Evolutionary conservation across 495 filamentous ascomycete species (phyloP).

Genomic region (Hypoxylon trugodes): DNA sequence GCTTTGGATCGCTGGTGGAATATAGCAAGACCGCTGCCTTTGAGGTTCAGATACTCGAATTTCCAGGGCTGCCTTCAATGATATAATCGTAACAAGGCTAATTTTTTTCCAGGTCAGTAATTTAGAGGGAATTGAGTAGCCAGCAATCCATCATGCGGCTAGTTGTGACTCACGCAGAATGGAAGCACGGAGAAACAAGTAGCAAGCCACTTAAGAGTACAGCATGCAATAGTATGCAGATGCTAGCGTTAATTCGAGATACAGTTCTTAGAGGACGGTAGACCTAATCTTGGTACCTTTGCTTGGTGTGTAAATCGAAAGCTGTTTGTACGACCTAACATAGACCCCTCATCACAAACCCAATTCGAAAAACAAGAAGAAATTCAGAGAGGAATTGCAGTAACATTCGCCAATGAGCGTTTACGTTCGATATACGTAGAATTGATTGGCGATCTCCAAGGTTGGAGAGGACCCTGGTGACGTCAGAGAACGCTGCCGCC

Average conservation of each 20-base stretch:
- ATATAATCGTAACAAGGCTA: no score
- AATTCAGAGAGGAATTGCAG: neutral
- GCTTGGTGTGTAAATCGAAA: neutral
- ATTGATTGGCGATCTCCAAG: neutral
- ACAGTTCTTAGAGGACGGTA: neutral
- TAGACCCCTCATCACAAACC: no score
- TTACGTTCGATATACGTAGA: neutral
- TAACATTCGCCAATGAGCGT: slow-evolving; percentile 7
- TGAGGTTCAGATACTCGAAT: no score
- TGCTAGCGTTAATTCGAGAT: neutral
- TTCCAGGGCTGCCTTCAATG: no score
- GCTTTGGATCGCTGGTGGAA: no score
- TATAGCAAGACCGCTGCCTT: no score
- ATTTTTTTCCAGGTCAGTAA: no score
- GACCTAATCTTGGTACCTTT: neutral
- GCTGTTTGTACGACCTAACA: neutral
- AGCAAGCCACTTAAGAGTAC: no score
- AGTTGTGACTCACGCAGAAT: no score
- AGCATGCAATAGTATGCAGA: neutral
- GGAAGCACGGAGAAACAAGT: no score
- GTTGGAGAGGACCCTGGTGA: slow-evolving; percentile 11
- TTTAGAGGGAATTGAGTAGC: no score
- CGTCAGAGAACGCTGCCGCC: slow-evolving; percentile 28
- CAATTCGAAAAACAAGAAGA: neutral
- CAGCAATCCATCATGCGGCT: no score